Conservation (phyloP, 2,329 filamentous ascomycete genomes). For the Alternaria sp. region DNA sequence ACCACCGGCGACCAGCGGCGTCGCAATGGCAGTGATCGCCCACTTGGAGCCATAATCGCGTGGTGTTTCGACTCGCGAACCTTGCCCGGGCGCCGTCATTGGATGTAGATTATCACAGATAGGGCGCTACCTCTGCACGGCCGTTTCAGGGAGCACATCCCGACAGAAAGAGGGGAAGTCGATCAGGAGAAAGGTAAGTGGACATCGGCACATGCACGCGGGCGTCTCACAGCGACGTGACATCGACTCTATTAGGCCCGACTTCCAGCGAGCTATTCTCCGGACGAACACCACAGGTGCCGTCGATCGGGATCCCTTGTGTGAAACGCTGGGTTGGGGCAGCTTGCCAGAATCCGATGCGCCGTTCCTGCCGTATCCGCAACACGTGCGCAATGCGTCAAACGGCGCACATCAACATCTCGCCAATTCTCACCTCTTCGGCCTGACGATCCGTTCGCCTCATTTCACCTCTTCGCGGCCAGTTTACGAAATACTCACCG, state of each 20-base stretch:
- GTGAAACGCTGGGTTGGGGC: conserved; percentile 6
- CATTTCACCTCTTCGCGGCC: background rate
- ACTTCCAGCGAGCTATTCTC: conserved; percentile 4
- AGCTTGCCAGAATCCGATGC: conserved; percentile 11
- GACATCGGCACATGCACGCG: conserved; percentile 1
- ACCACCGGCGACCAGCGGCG: background rate
- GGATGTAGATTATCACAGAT: background rate
- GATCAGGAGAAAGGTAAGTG: conserved; percentile 12
- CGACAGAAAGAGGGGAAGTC: conserved; percentile 16
- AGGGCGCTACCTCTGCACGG: conserved; percentile 17
- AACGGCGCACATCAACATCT: conserved; percentile 7
- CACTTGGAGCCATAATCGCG: background rate
- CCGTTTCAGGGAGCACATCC: conserved; percentile 13
- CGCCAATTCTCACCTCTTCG: background rate
- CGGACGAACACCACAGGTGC: background rate
- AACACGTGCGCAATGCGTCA: conserved; percentile 9
- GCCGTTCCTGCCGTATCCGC: conserved; percentile 16
- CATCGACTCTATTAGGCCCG: background rate
- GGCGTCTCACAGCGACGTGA: background rate
- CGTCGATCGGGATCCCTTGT: conserved; percentile 5
- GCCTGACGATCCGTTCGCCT: conserved; percentile 4
- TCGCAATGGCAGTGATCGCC: conserved; percentile 11
- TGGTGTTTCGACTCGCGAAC: conserved; percentile 12
- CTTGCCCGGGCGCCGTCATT: conserved; percentile 3
- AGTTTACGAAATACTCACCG: conserved; percentile 2